A percentile compares a stretch with the other conserved stretches of the same genome.
Conservation (phyloP, 179 eudicot genomes). For the Silene noctiflora region DNA sequence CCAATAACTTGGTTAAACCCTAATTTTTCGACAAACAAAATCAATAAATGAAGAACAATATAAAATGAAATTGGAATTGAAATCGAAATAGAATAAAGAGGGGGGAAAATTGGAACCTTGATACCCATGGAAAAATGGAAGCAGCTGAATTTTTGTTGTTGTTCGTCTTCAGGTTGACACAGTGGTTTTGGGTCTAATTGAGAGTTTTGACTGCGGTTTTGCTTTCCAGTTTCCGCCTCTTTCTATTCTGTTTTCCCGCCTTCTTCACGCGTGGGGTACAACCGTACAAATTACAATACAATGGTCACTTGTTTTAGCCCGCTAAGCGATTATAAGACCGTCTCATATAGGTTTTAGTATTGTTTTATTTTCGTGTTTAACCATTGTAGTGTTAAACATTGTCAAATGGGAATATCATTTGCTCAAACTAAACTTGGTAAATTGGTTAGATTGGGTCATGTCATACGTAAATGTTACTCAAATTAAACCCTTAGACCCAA, state of each 20-base stretch:
- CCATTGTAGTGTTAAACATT: too few relatives aligned
- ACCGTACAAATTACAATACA: too few relatives aligned
- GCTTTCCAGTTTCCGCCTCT: slow-evolving; percentile 7
- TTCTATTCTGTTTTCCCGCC: slow-evolving; percentile 24
- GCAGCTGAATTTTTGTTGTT: not conserved
- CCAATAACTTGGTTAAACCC: slow-evolving; percentile 98
- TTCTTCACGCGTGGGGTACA: not conserved
- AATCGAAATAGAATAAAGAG: not conserved
- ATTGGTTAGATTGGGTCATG: too few relatives aligned
- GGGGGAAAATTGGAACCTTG: slow-evolving; percentile 14
- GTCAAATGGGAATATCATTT: too few relatives aligned
- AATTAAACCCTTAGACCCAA: too few relatives aligned
- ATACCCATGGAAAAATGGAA: slow-evolving; percentile 18
- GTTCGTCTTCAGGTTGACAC: slow-evolving; percentile 6
- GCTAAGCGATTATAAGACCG: too few relatives aligned
- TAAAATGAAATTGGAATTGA: not conserved
- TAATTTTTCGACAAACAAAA: slow-evolving; percentile 29
- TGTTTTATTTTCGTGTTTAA: too few relatives aligned
- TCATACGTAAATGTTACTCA: too few relatives aligned
- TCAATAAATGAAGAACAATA: not conserved
- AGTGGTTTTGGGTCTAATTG: slow-evolving; percentile 2
- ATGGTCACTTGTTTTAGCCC: too few relatives aligned
- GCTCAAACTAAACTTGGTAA: too few relatives aligned
- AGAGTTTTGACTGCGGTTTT: not conserved
- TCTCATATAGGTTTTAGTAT: too few relatives aligned